These are phyloP conservation scores for Cyclostephanos tholiformis DNA, from an alignment of 108 stramenopile genomes.

Conservation along the genomic window DNA sequence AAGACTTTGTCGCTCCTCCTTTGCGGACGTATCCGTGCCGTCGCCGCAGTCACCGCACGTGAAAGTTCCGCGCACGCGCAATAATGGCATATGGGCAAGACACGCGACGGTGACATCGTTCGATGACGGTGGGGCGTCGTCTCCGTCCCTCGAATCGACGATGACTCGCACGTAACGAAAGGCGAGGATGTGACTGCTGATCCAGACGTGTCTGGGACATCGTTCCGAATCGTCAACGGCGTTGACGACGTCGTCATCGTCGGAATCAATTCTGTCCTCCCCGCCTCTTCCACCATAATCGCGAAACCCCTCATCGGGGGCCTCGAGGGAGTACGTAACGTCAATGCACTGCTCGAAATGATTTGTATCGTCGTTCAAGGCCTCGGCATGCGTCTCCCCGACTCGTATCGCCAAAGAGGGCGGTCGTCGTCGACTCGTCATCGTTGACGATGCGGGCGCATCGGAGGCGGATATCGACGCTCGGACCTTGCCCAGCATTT, in stretches of 20 bases:
- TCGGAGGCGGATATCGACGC: slow-evolving; percentile 9
- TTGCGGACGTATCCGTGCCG: neutral
- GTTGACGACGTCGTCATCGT: neutral
- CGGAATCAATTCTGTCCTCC: too few relatives aligned
- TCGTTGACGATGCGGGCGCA: neutral
- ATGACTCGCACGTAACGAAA: slow-evolving; percentile 42
- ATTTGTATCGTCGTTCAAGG: slow-evolving; percentile 40
- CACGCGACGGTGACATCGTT: slow-evolving; percentile 13
- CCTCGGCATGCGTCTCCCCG: slow-evolving; percentile 44
- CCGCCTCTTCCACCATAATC: neutral
- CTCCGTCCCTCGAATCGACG: slow-evolving; percentile 4
- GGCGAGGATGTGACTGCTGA: slow-evolving; percentile 29
- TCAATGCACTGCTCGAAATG: slow-evolving; percentile 44
- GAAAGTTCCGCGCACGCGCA: slow-evolving; percentile 14
- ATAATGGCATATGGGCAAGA: slow-evolving; percentile 3
- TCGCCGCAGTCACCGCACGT: neutral
- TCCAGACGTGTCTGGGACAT: slow-evolving; percentile 4
- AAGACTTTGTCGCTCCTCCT: neutral
- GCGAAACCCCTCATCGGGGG: too few relatives aligned
- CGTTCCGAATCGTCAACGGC: neutral
- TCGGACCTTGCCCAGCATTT: slow-evolving; percentile 29
- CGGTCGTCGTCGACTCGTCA: neutral
- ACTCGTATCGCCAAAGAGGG: slow-evolving; percentile 25
- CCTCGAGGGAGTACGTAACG: neutral
- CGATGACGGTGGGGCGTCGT: neutral